These are phyloP conservation scores for Fusarium torulosum DNA, from an alignment of 2,329 filamentous ascomycete genomes.

Conservation along the genomic window DNA sequence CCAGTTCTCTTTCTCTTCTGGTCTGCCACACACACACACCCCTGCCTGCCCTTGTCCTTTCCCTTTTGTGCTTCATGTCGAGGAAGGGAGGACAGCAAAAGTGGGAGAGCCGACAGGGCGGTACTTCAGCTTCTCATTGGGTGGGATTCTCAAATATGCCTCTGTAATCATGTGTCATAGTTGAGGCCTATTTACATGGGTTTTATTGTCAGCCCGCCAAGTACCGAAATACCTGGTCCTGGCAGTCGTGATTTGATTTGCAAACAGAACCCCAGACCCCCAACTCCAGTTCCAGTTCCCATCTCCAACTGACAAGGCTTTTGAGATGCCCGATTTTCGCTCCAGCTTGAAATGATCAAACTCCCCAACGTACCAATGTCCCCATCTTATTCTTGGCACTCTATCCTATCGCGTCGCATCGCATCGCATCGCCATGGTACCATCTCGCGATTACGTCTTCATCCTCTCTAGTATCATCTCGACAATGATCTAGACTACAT, in stretches of 20 bases:
- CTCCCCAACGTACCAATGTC: background rate
- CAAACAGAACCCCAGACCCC: conserved; percentile 19
- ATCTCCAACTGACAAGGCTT: background rate
- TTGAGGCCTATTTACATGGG: conserved; percentile 11
- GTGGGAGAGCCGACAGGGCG: conserved; percentile 11
- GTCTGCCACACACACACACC: conserved; percentile 1
- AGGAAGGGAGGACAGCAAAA: conserved; percentile 2
- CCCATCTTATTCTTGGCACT: conserved; percentile 35
- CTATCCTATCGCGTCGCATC: conserved; percentile 29
- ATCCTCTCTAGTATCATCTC: conserved; percentile 24
- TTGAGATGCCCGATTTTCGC: conserved; percentile 1
- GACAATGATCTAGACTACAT: background rate
- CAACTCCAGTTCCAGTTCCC: background rate
- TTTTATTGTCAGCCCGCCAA: conserved; percentile 31
- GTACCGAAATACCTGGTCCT: conserved; percentile 34
- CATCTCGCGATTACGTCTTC: conserved; percentile 32
- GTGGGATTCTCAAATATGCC: conserved; percentile 37
- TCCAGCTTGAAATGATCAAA: conserved; percentile 20
- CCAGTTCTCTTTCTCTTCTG: conserved; percentile 12
- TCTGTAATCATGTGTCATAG: conserved; percentile 40
- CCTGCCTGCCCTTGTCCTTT: background rate
- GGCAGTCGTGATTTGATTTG: conserved; percentile 9
- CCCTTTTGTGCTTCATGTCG: background rate
- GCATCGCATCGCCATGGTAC: conserved; percentile 16
- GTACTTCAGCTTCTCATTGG: conserved; percentile 36